phyloP scores from a whole-genome alignment of 805 yeast genomes.

The Candida orba region DNA sequence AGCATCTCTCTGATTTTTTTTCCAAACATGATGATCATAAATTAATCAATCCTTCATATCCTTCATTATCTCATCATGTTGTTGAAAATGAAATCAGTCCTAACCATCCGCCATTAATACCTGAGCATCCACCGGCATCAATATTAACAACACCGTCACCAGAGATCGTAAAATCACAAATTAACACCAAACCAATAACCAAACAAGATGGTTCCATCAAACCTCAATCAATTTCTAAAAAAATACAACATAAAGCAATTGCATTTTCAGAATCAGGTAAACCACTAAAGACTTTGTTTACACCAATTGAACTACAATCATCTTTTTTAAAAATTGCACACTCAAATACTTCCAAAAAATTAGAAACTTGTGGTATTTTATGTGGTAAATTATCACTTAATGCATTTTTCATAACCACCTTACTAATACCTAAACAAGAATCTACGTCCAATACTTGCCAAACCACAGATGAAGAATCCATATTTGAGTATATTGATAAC shows the following conservation, averaged over 20 bases:
- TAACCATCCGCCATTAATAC: neutral
- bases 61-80: conserved; percentile 9
- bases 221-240: neutral
- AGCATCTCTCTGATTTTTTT: conserved; percentile 11
- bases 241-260: conserved; percentile 30
- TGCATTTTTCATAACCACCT: conserved; percentile 56
- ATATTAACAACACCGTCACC: neutral
- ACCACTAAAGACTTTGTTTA: conserved; percentile 43
- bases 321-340: conserved; percentile 40
- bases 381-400: conserved; percentile 55
- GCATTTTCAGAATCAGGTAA: conserved; percentile 49
- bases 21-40: conserved; percentile 2
- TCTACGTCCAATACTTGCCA: conserved; percentile 57
- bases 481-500: conserved; percentile 48
- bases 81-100: conserved; percentile 1
- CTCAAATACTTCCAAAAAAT: conserved; percentile 39
- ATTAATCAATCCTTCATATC: conserved; percentile 13
- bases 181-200: too few relatives aligned
- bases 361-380: conserved; percentile 63
- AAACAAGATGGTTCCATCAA: neutral
- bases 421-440: conserved; percentile 56
- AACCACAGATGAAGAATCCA: conserved; percentile 50
- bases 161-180: too few relatives aligned
- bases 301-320: conserved; percentile 38
- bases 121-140: conserved; percentile 5